Evolutionary conservation across 257 asterid genomes (phyloP), one percentile per base, ranked within the genome.

Genomic region (Fraxinus excelsior): DNA sequence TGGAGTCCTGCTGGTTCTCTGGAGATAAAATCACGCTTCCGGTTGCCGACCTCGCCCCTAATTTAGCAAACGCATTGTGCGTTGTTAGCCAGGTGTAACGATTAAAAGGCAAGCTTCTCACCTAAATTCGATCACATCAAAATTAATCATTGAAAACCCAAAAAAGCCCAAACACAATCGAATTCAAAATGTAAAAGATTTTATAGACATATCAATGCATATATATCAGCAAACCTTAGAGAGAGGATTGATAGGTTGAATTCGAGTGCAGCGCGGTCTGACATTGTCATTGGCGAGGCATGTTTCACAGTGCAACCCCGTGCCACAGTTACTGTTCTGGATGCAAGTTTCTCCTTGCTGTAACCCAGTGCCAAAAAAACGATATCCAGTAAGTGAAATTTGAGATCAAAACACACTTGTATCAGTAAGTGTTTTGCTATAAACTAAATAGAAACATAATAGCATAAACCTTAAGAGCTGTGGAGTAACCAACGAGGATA

Each of bases 21-120:
- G 96, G 93, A 49, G 98, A 76, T 73, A 95, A 65, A 74, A 91
- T 85, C 23, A 87, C 80, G 75, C 88, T 75, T 31, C 97, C 96
- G 0, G 96, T 91, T 32, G 91, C 84, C n/a, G 98, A 95, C 74
- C 56, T 89, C 46, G 80, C 88, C 65, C 95, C 95, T 81, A 89
- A 42, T 87, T 81, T 90, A 21, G 98, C 97, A 37, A 89, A 91
- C 32, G 99, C 79, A 70, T 91, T 93, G 87, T 91, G 99, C 34
- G 98, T 89, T 2, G 96, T 95, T 74, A 95, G 82, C 98, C 99
- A 95, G 11, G 98, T 73, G 80, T 95, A 95, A 42, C 98, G 87
- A 86, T 93, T 91, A 73, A 85, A 90, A 78, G 99, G 99, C 89
- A 95, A 76, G 53, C 92, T 92, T 75, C 83, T 87, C 86, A 87